These are phyloP conservation scores for Xylaria grammica DNA, from an alignment of 495 filamentous ascomycete species.

Conservation along the genomic window DNA sequence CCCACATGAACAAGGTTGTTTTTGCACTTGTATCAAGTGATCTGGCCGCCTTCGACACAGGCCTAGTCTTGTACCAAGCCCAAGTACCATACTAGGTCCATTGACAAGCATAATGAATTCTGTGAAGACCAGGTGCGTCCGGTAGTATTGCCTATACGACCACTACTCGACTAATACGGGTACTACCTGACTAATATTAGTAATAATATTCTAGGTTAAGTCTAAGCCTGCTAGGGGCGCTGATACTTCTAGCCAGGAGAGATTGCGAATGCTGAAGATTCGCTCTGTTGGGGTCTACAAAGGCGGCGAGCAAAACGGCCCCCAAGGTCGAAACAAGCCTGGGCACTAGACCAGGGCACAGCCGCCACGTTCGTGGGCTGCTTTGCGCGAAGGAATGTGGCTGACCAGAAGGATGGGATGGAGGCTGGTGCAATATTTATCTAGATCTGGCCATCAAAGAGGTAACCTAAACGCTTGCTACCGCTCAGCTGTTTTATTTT, in stretches of 20 bases:
- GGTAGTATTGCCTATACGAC: not conserved
- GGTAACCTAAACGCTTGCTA: not conserved
- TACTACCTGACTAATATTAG: slow-evolving; percentile 5
- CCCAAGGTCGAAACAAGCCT: not conserved
- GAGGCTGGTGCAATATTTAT: slow-evolving; percentile 1
- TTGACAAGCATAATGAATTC: not conserved
- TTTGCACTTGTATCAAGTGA: slow-evolving; percentile 16
- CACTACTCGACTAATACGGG: not conserved
- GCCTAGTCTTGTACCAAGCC: not conserved
- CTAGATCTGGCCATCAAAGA: not conserved
- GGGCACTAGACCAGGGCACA: slow-evolving; percentile 1
- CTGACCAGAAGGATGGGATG: not conserved
- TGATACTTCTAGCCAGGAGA: not conserved
- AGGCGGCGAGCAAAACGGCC: not conserved
- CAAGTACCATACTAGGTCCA: not conserved
- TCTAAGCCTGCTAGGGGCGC: not conserved
- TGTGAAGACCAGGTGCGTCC: not conserved
- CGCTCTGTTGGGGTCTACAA: not conserved
- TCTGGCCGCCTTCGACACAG: not conserved
- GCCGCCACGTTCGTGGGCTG: slow-evolving; percentile 9
- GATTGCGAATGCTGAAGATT: not conserved
- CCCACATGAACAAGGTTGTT: not conserved
- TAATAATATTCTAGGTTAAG: not conserved
- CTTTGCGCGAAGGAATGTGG: slow-evolving; percentile 1
- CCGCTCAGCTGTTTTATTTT: slow-evolving; percentile 7